Evolutionary conservation across 2,329 filamentous ascomycete species (phyloP).

Genomic region (Cladophialophora chaetospira): DNA sequence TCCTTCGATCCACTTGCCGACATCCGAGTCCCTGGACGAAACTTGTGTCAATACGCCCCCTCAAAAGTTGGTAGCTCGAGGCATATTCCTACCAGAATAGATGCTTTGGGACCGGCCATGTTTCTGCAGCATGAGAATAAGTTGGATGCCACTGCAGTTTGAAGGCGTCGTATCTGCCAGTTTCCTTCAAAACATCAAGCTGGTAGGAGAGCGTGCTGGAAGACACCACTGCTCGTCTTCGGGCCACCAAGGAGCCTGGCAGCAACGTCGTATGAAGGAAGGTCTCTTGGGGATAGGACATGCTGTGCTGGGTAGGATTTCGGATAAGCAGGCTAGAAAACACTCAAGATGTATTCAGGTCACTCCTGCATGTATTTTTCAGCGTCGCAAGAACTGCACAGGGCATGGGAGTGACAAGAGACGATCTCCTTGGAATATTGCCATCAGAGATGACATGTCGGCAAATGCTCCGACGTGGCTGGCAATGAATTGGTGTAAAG

Average conservation of each 20-base stretch:
- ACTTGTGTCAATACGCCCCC: neutral
- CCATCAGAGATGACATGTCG: no score
- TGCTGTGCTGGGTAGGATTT: conserved; percentile 2
- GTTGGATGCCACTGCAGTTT: conserved; percentile 58
- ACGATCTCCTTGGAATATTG: no score
- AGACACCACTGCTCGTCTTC: conserved; percentile 47
- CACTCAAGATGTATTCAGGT: no score
- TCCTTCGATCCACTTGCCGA: conserved; percentile 65
- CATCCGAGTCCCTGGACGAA: conserved; percentile 48
- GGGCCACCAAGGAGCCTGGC: conserved; percentile 39
- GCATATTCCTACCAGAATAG: conserved; percentile 54
- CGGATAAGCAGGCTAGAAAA: no score
- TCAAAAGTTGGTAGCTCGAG: neutral
- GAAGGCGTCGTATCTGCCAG: conserved; percentile 61
- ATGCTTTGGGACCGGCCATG: conserved; percentile 61
- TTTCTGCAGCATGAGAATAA: conserved; percentile 53
- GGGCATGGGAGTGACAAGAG: no score
- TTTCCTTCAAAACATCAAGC: conserved; percentile 55
- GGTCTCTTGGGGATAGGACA: conserved; percentile 44
- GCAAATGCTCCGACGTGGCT: no score
- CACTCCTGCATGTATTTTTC: no score
- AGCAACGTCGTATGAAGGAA: conserved; percentile 41
- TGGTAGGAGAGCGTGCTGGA: conserved; percentile 54
- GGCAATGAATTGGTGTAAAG: no score
- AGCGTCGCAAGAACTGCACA: neutral